A percentile compares a stretch with the other conserved stretches of the same genome.
These are phyloP conservation scores for Delonix regia DNA, from an alignment of 306 rosid species.

Conservation along the genomic window DNA sequence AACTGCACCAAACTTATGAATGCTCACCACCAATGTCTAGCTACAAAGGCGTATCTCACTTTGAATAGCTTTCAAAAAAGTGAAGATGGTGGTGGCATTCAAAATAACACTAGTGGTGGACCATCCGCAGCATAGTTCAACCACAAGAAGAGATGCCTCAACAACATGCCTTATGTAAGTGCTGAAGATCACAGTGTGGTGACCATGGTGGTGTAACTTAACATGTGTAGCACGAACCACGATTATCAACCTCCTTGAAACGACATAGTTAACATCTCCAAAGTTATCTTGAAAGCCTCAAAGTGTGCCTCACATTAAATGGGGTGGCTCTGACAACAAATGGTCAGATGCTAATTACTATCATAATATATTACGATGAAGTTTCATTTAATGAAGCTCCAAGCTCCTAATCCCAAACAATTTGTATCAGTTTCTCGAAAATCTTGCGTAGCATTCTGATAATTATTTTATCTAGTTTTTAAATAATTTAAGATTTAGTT, in stretches of 20 bases:
- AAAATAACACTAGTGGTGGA: slow-evolving; percentile 19
- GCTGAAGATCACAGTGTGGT: slow-evolving; percentile 40
- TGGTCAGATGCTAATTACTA: slow-evolving; percentile 3
- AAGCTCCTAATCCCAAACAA: too few relatives aligned
- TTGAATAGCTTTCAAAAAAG: slow-evolving; percentile 36
- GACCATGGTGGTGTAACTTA: slow-evolving; percentile 46
- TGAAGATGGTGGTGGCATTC: neutral
- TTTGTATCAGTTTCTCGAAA: too few relatives aligned
- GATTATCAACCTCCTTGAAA: slow-evolving; percentile 39
- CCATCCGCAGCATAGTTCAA: slow-evolving; percentile 46
- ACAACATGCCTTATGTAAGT: neutral
- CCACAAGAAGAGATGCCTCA: too few relatives aligned
- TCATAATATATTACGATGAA: too few relatives aligned
- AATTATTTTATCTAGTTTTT: too few relatives aligned
- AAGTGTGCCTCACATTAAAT: neutral
- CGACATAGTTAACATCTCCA: slow-evolving; percentile 25
- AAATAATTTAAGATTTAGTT: too few relatives aligned
- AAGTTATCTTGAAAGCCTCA: slow-evolving; percentile 13
- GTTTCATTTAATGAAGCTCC: too few relatives aligned
- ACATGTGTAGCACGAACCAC: slow-evolving; percentile 30
- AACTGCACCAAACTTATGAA: too few relatives aligned
- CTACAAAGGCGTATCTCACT: slow-evolving; percentile 36
- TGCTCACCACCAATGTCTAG: neutral
- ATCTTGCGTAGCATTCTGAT: too few relatives aligned
- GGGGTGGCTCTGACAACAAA: neutral